Base-by-base conservation (phyloP, 148 eudicot genomes). In the Polygonum maritimum region DNA sequence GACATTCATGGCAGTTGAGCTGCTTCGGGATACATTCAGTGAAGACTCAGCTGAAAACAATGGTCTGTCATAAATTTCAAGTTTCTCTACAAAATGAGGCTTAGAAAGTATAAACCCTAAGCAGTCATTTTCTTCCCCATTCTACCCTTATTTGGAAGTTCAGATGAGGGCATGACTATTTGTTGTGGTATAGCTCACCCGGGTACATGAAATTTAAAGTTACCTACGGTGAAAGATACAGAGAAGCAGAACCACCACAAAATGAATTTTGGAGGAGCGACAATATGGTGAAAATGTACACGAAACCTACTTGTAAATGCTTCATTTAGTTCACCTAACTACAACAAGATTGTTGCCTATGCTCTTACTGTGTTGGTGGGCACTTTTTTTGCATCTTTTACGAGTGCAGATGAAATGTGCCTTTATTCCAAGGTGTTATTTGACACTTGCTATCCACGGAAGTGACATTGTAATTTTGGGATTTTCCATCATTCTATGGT, bases 1-100 rank as follows among this genome's bases (percentile, higher is more conserved):
- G 65, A 91, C 96, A 7, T 93, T 93, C 89, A 93, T 93, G 98
- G 91, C 90, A 54, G 96, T 93, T 33, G 98, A 93, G 75, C 91
- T 84, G 76, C 92, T 93, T 71, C 83, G 96, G 76, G 94, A 91
- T 26, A 88, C 85, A 60, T 91, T 87, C 80, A 85, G 83, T 5
- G 36, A 77, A 79, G 74, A 52, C 0, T 15, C 19, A 67, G 40
- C 6, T 35, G 44, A 15, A 36, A 35, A 67, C 71, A 36, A 14
- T 67, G 21, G 18, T 15, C 69, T 12, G 47, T 44, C 47, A 44
- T 44, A 44, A 44, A 8, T 44, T 6, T 44, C 47, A 8, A 44
- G 69, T 38, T 12, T 33, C 11, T 1, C 3, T 2, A 22, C 63
- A 11, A 12, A 57, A 19, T 31, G 47, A 44, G 16, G 15, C 5